These are phyloP conservation scores for Vanrija sp. DNA, from an alignment of 1,284 basidiomycete species.

Conservation along the genomic window DNA sequence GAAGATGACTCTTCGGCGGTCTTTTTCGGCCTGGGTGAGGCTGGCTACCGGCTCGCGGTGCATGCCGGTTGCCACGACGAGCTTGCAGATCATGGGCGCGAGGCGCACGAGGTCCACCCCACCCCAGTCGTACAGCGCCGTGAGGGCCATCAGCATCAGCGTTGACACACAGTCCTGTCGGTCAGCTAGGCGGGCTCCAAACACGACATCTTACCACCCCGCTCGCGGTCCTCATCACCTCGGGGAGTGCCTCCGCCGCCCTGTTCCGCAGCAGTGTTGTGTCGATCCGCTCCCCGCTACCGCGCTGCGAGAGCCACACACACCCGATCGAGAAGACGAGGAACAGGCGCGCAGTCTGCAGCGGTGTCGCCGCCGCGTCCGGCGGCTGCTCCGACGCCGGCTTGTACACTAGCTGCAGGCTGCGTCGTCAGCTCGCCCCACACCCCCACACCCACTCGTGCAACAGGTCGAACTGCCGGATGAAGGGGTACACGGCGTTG, in stretches of 20 bases:
- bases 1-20: conserved; percentile 5
- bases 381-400: not conserved
- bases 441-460: not conserved
- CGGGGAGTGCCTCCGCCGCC: not conserved
- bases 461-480: conserved; percentile 2
- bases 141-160: conserved; percentile 2
- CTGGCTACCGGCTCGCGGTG: not conserved
- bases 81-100: not conserved
- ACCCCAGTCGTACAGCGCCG: conserved; percentile 8
- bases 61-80: not conserved
- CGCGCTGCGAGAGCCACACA: not conserved
- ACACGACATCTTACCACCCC: conserved; percentile 1
- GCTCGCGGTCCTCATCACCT: conserved; percentile 5
- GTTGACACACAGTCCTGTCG: conserved; percentile 1
- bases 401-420: conserved; percentile 6
- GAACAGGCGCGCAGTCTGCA: conserved; percentile 8
- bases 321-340: conserved; percentile 1
- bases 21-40: conserved; percentile 1
- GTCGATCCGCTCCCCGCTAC: conserved; percentile 1
- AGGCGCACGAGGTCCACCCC: conserved; percentile 2
- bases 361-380: conserved; percentile 2
- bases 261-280: conserved; percentile 5
- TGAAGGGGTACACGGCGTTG: conserved; percentile 5
- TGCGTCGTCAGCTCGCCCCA: not conserved
- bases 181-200: not conserved